Conservation (phyloP, 257 asterid species). For the Agastache rugosa region DNA sequence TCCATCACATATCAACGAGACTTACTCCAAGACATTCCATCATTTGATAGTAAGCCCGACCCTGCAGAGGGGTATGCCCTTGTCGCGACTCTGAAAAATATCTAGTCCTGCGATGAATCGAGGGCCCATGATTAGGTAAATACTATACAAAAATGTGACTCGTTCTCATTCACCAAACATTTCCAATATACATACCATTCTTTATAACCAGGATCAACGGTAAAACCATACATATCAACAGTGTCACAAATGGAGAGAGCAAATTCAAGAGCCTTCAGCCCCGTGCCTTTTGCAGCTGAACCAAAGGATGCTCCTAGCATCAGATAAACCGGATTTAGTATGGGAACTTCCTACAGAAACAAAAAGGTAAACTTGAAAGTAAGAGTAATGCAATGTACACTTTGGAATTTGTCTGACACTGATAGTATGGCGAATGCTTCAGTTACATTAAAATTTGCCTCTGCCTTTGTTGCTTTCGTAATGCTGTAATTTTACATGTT, state of each 20-base stretch:
- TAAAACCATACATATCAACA: slow-evolving; percentile 98
- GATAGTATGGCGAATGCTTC: not conserved
- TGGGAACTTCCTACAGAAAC: slow-evolving; percentile 50
- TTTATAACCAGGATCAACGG: slow-evolving; percentile 98
- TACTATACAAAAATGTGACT: not conserved
- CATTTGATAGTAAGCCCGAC: slow-evolving; percentile 97
- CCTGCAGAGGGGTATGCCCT: slow-evolving; percentile 94
- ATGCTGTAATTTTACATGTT: slow-evolving; percentile 7
- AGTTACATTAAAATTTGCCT: not conserved
- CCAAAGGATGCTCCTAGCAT: slow-evolving; percentile 62
- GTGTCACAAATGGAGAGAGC: slow-evolving; percentile 95
- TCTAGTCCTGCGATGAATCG: slow-evolving; percentile 76
- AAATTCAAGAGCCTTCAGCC: slow-evolving; percentile 98
- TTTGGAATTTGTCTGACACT: not conserved
- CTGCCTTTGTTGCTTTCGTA: not conserved
- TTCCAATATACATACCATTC: slow-evolving; percentile 59
- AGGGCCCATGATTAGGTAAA: slow-evolving; percentile 25
- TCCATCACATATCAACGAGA: not conserved
- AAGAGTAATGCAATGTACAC: slow-evolving; percentile 2
- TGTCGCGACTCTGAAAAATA: slow-evolving; percentile 92
- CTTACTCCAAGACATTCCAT: slow-evolving; percentile 98
- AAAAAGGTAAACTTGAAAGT: slow-evolving; percentile 13
- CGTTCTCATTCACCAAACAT: not conserved
- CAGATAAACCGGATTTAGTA: slow-evolving; percentile 51
- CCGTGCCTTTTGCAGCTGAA: slow-evolving; percentile 94